phyloP scores from a whole-genome alignment of 345 rosid species.

The Noccaea caerulescens region DNA sequence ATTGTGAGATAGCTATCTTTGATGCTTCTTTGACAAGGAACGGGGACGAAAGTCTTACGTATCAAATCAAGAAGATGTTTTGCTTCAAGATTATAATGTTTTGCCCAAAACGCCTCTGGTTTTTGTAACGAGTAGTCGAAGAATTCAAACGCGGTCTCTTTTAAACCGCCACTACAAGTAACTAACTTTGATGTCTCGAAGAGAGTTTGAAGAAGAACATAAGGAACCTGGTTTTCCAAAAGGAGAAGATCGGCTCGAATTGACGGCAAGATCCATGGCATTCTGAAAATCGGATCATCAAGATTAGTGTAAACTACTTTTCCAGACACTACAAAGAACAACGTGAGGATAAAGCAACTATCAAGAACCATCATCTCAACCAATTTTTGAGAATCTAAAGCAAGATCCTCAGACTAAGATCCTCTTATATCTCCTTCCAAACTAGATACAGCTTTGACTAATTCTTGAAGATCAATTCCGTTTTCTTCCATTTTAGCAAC shows the following conservation, averaged over 20 bases:
- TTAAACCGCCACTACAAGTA: slow-evolving; percentile 34
- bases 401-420: slow-evolving; percentile 47
- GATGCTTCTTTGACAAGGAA: background rate
- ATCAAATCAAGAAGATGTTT: slow-evolving; percentile 61
- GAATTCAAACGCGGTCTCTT: slow-evolving; percentile 50
- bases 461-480: background rate
- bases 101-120: slow-evolving; percentile 35
- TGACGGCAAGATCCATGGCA: slow-evolving; percentile 55
- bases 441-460: slow-evolving; percentile 23
- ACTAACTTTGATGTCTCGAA: slow-evolving; percentile 35
- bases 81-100: slow-evolving; percentile 31
- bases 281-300: slow-evolving; percentile 56
- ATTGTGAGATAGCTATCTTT: too few species aligned
- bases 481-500: slow-evolving; percentile 37
- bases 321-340: slow-evolving; percentile 54
- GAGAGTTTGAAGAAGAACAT: slow-evolving; percentile 50
- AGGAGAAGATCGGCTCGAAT: slow-evolving; percentile 54
- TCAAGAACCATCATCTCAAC: slow-evolving; percentile 61
- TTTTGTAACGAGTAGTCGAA: slow-evolving; percentile 46
- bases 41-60: slow-evolving; percentile 51
- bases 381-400: slow-evolving; percentile 17
- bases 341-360: slow-evolving; percentile 63
- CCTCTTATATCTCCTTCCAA: slow-evolving; percentile 40
- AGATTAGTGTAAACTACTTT: slow-evolving; percentile 33
- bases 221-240: slow-evolving; percentile 69